phyloP scores from a whole-genome alignment of 768 basidiomycete genomes.

The Russula lepida region DNA sequence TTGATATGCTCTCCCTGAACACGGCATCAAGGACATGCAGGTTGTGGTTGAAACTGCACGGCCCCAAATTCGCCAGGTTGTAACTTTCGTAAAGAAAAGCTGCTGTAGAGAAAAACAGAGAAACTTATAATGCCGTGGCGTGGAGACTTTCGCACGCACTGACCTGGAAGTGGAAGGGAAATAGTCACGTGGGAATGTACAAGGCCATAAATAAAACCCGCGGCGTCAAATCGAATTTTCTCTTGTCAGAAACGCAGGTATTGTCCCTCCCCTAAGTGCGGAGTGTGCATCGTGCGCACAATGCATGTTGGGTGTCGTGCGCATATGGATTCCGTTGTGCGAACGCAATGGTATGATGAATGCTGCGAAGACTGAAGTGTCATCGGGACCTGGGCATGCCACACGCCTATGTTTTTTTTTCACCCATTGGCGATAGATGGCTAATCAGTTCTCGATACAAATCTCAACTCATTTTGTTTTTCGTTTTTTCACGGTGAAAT shows the following conservation, averaged over 20 bases:
- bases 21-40: constrained; percentile 39
- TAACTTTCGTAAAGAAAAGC: no score
- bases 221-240: no score
- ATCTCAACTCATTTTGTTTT: background rate
- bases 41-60: background rate
- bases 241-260: constrained; percentile 8
- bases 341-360: constrained; percentile 8
- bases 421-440: constrained; percentile 41
- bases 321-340: constrained; percentile 20
- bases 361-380: constrained; percentile 41
- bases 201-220: constrained; percentile 19
- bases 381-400: constrained; percentile 64
- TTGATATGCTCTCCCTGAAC: constrained; percentile 49
- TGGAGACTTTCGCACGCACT: constrained; percentile 41
- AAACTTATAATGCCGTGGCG: no score
- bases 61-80: constrained; percentile 70
- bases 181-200: constrained; percentile 10
- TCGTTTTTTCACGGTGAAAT: background rate
- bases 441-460: constrained; percentile 67
- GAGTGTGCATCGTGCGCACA: constrained; percentile 3
- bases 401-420: constrained; percentile 33
- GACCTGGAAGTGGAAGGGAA: constrained; percentile 35
- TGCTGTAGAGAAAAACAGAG: no score
- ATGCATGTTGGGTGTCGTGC: constrained; percentile 6
- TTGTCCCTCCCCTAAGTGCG: background rate